phyloP scores from a whole-genome alignment of 768 basidiomycete species.

The Paxillus rubicundulus region DNA sequence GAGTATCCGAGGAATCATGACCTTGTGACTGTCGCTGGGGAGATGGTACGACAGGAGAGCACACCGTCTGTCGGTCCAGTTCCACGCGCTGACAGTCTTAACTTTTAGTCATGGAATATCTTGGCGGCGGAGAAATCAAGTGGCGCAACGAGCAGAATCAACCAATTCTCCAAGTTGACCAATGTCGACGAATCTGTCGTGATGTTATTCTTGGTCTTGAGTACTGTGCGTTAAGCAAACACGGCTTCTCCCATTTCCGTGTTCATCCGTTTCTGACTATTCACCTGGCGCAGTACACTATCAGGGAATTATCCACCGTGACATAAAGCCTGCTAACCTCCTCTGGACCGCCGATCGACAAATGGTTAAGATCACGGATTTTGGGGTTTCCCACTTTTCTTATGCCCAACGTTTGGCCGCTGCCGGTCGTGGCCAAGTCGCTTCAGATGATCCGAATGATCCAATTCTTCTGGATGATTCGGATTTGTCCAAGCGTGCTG shows the following conservation, averaged over 20 bases:
- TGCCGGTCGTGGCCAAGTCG: conserved; percentile 41
- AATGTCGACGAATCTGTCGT: conserved; percentile 84
- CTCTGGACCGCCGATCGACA: conserved; percentile 84
- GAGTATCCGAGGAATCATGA: conserved; percentile 31
- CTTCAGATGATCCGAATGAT: conserved; percentile 49
- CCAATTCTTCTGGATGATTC: conserved; percentile 77
- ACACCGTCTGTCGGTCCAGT: conserved; percentile 5
- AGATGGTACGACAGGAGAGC: conserved; percentile 29
- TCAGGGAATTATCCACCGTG: conserved; percentile 98
- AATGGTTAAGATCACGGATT: conserved; percentile 96
- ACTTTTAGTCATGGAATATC: conserved; percentile 87
- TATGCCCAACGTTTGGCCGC: conserved; percentile 79
- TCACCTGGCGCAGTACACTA: conserved; percentile 69
- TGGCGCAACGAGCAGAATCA: conserved; percentile 67
- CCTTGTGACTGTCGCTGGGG: conserved; percentile 32
- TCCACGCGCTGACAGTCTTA: conserved; percentile 19
- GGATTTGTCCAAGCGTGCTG: conserved; percentile 86
- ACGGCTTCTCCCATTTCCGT: conserved; percentile 10
- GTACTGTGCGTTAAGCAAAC: conserved; percentile 66
- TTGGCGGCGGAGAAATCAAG: conserved; percentile 91
- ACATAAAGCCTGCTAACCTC: conserved; percentile 98
- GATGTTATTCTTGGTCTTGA: conserved; percentile 94
- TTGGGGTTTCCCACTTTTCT: conserved; percentile 96
- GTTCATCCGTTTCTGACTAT: conserved; percentile 4
- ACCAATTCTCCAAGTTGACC: conserved; percentile 79